Conservation (phyloP, 805 yeast genomes). For the Candida tallmaniae region DNA sequence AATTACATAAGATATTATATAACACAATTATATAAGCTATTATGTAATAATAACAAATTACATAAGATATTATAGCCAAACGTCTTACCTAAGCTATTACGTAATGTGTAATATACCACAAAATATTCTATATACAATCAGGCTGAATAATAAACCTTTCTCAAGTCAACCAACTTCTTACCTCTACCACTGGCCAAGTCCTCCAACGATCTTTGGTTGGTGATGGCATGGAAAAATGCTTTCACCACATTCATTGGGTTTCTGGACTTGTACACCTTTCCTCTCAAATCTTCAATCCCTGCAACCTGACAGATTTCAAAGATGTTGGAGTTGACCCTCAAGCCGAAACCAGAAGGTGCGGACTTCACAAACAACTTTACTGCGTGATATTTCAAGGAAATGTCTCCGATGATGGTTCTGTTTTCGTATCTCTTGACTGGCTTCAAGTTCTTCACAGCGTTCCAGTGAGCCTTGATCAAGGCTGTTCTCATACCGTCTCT, state of each 20-base stretch:
- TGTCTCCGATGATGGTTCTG: conserved; percentile 83
- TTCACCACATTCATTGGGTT: conserved; percentile 93
- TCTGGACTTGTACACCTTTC: conserved; percentile 87
- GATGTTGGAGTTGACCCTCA: conserved; percentile 85
- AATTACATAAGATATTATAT: no score
- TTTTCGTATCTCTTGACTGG: conserved; percentile 84
- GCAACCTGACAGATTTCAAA: conserved; percentile 89
- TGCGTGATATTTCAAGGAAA: conserved; percentile 82
- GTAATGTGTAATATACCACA: no score
- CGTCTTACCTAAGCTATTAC: no score
- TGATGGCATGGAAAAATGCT: conserved; percentile 81
- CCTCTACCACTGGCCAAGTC: conserved; percentile 91
- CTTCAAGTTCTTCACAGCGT: conserved; percentile 80
- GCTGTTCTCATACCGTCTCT: conserved; percentile 73
- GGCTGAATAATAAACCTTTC: conserved; percentile 77
- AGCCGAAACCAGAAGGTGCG: conserved; percentile 90
- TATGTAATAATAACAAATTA: no score
- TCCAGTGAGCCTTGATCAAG: conserved; percentile 82
- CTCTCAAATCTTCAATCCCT: conserved; percentile 90
- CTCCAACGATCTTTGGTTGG: conserved; percentile 74
- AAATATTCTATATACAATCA: no score
- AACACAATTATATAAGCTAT: no score
- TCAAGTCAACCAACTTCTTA: conserved; percentile 88
- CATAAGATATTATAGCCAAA: no score
- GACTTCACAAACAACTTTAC: conserved; percentile 76